Evolutionary conservation across 163 green algal species (phyloP), one percentile per base, ranked within the genome.

Genomic region (Chlorella variabilis): DNA sequence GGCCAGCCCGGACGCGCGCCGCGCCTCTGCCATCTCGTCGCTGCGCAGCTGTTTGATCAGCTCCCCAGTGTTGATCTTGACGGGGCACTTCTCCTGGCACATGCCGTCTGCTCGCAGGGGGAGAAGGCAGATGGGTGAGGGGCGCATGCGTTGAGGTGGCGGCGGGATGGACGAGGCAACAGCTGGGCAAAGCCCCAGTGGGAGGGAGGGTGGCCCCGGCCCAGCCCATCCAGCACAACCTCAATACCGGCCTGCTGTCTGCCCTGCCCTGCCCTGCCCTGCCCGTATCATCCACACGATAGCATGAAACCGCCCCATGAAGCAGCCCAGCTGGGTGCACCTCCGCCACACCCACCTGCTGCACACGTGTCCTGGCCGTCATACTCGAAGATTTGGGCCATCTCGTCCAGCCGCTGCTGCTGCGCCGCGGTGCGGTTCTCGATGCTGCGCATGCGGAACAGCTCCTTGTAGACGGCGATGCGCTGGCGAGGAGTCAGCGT

Each of bases 51-150:
- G 78, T 90, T 98, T 98, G 86, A 98, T 93, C 59, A 98, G 88
- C 78, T 97, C 92, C 33, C 96, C 75, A 8, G 96, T 99, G 93
- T 99, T 99, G 90, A 99, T 99, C 87, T 98, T 98, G 17, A 99
- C 96, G 15, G 96, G 96, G 92, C 96, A 99, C 91, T 98, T 98
- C 84, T 97, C 93, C 90, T 99, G 94, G 91, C 96, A 99, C 96
- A 99, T 99, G 89, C 96, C 96, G 86, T 99, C 96, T 31, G 95
- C 71, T 39, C 13, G 25, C 51, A 62, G 5, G 25, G 21, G 51
- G 20, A 62, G 51, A n/a, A 27, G 59, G 38, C 7, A 39, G 8
- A 38, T 39, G 8, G n/a, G 34, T 21, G 48, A 49, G 18, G 54
- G 20, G 54, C 6, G 45, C 45, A 54, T 54, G 45, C 45, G 45